Percentiles rank a stretch among this genome's conserved stretches.
phyloP scores from a whole-genome alignment of 2,329 filamentous ascomycete species.

The Claviceps monticola region DNA sequence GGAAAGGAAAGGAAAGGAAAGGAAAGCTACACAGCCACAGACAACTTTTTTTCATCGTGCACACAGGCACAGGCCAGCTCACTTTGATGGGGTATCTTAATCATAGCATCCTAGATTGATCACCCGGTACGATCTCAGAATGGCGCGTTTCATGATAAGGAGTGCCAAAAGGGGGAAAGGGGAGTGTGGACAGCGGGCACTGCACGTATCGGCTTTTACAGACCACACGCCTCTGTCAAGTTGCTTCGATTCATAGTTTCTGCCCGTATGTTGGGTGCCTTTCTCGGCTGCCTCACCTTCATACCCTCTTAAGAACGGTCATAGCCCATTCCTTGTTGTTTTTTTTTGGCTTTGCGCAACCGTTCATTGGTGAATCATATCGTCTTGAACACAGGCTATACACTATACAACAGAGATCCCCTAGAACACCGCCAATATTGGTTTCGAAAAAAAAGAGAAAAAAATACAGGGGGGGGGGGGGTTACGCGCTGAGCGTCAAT shows the following conservation, averaged over 20 bases:
- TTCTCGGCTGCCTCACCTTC: not conserved
- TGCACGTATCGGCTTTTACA: not conserved
- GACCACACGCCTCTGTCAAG: not conserved
- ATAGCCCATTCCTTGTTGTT: not conserved
- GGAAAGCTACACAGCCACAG: not conserved
- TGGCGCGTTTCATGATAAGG: not conserved
- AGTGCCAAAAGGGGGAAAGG: not conserved
- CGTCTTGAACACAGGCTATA: not conserved
- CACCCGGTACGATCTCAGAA: not conserved
- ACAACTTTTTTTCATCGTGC: not conserved
- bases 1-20: not conserved
- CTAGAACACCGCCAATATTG: not conserved
- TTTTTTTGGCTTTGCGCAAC: not conserved
- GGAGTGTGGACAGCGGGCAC: not conserved
- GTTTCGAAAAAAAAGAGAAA: not conserved
- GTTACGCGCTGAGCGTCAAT: not conserved
- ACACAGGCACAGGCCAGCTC: no score
- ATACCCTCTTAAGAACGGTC: not conserved
- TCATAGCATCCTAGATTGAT: not conserved
- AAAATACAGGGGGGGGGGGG: no score
- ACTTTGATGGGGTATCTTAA: not conserved
- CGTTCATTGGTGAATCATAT: constrained; percentile 1
- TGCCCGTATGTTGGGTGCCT: not conserved
- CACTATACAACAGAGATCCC: not conserved
- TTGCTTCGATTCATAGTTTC: not conserved